Evolutionary conservation across 192 early-diverging fungal genomes (phyloP), one percentile per base, ranked within the genome.

Genomic region (Geranomyces michiganensis): DNA sequence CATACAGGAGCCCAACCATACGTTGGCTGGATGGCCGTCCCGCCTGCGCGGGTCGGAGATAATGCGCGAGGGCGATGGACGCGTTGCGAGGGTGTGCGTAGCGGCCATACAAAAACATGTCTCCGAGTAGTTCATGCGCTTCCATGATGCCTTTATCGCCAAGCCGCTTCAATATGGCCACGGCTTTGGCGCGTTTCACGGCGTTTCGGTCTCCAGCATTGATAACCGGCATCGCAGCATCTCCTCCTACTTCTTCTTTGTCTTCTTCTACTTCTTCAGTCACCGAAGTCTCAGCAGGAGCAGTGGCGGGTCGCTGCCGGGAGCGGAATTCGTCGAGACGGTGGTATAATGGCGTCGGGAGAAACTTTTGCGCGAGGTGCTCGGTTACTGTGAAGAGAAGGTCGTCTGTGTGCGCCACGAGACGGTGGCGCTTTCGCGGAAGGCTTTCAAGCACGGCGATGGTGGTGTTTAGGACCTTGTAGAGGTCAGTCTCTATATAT

Each of bases 1-100:
- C 90, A 77, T 97, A 91, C 77, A 95, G 88, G 56, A 95, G 86
- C 15, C 96, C 97, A 6, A 97, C 76, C 83, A 92, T 92, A 30
- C 95, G 90, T 72, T 95, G 97, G 17, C 92, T 95, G 14, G 89
- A 83, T 1, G 92, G 83, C 74, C 93, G 90, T 59, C 94, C 96
- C 29, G 56, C 47, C 15, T 84, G 76, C 1, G 91, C 89, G 32
- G 93, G 79, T 45, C 69, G 33, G 61, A 76, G 66, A 74, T 91
- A 95, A 66, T 89, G 83, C 17, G 78, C 59, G 66, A 90, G 89
- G 29, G 93, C 92, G 17, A 76, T 62, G 1, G 74, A 61, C 15
- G 87, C 70, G 74, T 94, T 86, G 22, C 86, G 80, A 1, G 75
- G 76, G 22, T 81, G 71, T 22, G 77, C 77, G 70, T 87, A 92